Evolutionary conservation across 2,329 filamentous ascomycete genomes (phyloP), one percentile per base, ranked within the genome.

Genomic region (Paramyrothecium sp.): DNA sequence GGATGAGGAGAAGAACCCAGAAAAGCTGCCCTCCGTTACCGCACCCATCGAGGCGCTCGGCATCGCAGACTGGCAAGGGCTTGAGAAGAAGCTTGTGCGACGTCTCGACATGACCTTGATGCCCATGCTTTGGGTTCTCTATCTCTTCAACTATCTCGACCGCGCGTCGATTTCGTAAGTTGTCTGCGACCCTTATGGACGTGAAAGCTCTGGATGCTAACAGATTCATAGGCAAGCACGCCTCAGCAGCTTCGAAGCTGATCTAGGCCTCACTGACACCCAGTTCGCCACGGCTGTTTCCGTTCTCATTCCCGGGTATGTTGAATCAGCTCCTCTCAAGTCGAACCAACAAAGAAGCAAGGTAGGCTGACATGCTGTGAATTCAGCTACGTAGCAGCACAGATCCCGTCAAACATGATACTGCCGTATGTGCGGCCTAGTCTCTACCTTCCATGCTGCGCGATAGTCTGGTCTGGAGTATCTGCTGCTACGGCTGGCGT

Each of bases 371-470:
- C 44, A 17, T n/a, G 26, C 10, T 20, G 17, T 54, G 33, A 16
- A n/a, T 16, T 19, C 17, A 56, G 54, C 21, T 56, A 56, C 22
- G 38, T 56, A 7, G 19, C 51, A 5, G 49, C 22, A 4, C 54
- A 56, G 49, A 52, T 56, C 19, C 54, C 54, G 12, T 52, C 49
- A 4, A 60, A 61, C 23, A 63, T 63, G 61, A 62, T 63, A 16
- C 60, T 63, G 7, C 58, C 58, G 17, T 58, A 60, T 41, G 54
- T 62, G 4, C 51, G 60, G 4, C 61, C 61, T 2, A 59, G 56
- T 53, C n/a, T 63, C 2, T 62, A 63, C 20, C 58, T 63, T 7
- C 61, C 60, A 30, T 55, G 51, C 2, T 62, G 61, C 56, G 61
- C 60, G 2, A 30, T 61, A 47, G 52, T 61, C 1, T 61, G 61